Conservation (phyloP, 2,329 filamentous ascomycete genomes). For the Ophiosphaerella narmari region DNA sequence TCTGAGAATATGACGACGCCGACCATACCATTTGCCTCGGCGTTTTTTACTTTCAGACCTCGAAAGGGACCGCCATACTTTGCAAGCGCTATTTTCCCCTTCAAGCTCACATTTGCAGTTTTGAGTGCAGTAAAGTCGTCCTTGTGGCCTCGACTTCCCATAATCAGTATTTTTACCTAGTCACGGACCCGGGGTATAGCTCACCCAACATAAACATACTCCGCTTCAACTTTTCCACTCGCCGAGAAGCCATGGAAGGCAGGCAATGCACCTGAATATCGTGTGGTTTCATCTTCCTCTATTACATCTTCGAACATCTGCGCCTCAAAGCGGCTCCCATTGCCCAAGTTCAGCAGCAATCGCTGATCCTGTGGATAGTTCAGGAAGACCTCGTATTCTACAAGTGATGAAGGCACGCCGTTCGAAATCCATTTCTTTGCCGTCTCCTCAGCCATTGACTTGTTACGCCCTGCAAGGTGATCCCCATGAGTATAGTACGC, state of each 20-base stretch:
- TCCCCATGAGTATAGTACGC: conserved; percentile 39
- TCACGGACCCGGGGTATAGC: background rate
- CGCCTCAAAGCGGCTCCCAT: conserved; percentile 33
- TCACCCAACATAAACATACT: conserved; percentile 53
- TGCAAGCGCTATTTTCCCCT: conserved; percentile 54
- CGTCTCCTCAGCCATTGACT: conserved; percentile 37
- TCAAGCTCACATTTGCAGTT: conserved; percentile 47
- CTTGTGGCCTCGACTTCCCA: conserved; percentile 34
- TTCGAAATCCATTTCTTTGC: conserved; percentile 36
- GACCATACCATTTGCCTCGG: conserved; percentile 50
- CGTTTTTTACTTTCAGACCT: conserved; percentile 54
- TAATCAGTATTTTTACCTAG: background rate
- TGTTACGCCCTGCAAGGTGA: conserved; percentile 38
- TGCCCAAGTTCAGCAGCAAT: conserved; percentile 33
- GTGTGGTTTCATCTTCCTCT: conserved; percentile 35
- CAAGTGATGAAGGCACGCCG: conserved; percentile 23
- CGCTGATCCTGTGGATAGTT: conserved; percentile 45
- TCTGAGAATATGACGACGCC: conserved; percentile 52
- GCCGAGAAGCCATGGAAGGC: conserved; percentile 55
- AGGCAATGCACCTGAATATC: conserved; percentile 46
- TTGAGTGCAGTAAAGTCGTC: conserved; percentile 51
- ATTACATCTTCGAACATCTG: conserved; percentile 39
- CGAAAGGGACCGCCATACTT: conserved; percentile 52
- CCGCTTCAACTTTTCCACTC: conserved; percentile 50
- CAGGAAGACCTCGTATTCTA: conserved; percentile 35